Conservation (phyloP, 306 rosid species). For the Abrus pulchellus region DNA sequence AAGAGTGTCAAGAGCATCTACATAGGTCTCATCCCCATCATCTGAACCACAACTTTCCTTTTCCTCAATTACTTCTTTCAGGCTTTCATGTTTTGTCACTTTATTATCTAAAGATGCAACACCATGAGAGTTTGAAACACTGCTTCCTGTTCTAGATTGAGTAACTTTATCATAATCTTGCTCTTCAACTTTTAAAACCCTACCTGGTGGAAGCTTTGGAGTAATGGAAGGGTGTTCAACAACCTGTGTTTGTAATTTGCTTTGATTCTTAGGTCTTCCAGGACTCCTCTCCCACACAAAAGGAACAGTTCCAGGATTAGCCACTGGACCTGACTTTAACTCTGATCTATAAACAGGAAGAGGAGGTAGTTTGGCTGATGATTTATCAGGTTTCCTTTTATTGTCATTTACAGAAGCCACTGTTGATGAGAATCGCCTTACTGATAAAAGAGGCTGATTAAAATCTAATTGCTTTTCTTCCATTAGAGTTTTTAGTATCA, state of each 20-base stretch:
- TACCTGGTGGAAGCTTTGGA: slow-evolving; percentile 90
- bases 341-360: slow-evolving; percentile 82
- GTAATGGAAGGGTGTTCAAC: slow-evolving; percentile 51
- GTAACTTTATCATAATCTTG: slow-evolving; percentile 54
- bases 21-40: slow-evolving; percentile 73
- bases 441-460: slow-evolving; percentile 84
- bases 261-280: slow-evolving; percentile 81
- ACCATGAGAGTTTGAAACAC: slow-evolving; percentile 48
- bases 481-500: slow-evolving; percentile 63
- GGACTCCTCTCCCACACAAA: slow-evolving; percentile 86
- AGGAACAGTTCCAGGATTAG: slow-evolving; percentile 88
- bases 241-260: slow-evolving; percentile 42
- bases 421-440: slow-evolving; percentile 69
- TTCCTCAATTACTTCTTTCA: slow-evolving; percentile 46
- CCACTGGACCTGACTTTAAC: slow-evolving; percentile 89
- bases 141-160: slow-evolving; percentile 50
- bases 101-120: slow-evolving; percentile 51
- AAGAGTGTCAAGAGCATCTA: slow-evolving; percentile 80
- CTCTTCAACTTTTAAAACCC: slow-evolving; percentile 60
- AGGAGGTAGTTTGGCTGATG: slow-evolving; percentile 64
- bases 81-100: slow-evolving; percentile 49
- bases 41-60: slow-evolving; percentile 59
- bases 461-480: slow-evolving; percentile 92
- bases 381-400: slow-evolving; percentile 56
- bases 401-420: slow-evolving; percentile 57